phyloP scores from a whole-genome alignment of 2,329 filamentous ascomycete genomes.

The Dichotomopilus funicola region DNA sequence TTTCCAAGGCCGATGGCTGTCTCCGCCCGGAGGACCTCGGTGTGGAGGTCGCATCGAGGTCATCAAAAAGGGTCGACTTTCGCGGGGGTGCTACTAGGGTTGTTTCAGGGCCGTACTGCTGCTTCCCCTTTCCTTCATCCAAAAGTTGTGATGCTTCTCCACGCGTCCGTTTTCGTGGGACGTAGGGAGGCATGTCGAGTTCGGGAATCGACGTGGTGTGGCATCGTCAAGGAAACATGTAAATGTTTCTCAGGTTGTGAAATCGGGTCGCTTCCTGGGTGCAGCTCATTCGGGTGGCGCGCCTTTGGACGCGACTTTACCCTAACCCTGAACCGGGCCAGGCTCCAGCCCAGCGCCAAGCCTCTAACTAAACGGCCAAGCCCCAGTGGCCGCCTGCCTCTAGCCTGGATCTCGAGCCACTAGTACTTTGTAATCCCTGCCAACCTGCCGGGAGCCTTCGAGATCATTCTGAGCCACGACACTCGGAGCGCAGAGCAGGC shows the following conservation, averaged over 20 bases:
- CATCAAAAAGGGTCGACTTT: conserved; percentile 55
- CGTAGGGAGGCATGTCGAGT: conserved; percentile 57
- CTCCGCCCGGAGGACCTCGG: conserved; percentile 37
- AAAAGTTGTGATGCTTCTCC: conserved; percentile 36
- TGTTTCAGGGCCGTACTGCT: conserved; percentile 24
- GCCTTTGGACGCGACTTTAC: neutral
- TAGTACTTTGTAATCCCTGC: conserved; percentile 4
- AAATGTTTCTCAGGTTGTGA: too few relatives aligned
- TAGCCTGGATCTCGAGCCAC: neutral
- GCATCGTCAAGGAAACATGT: too few relatives aligned
- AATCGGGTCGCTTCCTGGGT: too few relatives aligned
- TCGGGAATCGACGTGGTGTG: neutral
- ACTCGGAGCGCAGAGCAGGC: neutral
- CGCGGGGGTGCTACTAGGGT: conserved; percentile 31
- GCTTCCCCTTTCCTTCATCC: conserved; percentile 23
- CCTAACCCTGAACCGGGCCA: neutral
- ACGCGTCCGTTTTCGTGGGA: conserved; percentile 60
- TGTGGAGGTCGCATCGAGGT: conserved; percentile 47
- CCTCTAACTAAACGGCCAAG: neutral
- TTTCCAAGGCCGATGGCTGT: conserved; percentile 35
- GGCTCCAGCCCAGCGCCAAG: neutral
- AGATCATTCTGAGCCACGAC: conserved; percentile 19
- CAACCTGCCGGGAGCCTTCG: conserved; percentile 16
- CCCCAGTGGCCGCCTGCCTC: neutral
- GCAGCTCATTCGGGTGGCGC: too few relatives aligned